phyloP scores from a whole-genome alignment of 495 filamentous ascomycete species.

The Lasiosphaeria ovina region DNA sequence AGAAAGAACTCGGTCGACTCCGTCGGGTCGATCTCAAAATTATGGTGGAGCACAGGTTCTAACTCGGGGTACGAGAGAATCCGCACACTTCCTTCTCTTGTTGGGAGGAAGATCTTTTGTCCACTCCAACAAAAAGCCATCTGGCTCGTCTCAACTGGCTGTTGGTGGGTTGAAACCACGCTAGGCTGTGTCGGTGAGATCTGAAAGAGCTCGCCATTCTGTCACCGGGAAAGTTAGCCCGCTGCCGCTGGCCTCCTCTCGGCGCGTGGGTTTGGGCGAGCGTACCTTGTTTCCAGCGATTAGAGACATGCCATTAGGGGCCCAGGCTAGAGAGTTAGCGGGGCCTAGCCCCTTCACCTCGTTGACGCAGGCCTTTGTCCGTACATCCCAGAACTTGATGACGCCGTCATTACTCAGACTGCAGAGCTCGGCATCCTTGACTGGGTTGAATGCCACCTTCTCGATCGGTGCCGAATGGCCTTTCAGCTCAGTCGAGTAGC shows the following conservation, averaged over 20 bases:
- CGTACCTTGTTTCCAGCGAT: slow-evolving; percentile 81
- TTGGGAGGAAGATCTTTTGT: slow-evolving; percentile 73
- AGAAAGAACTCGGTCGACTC: slow-evolving; percentile 56
- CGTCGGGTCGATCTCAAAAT: slow-evolving; percentile 35
- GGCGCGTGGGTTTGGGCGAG: neutral
- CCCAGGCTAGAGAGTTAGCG: slow-evolving; percentile 82
- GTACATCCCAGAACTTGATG: slow-evolving; percentile 90
- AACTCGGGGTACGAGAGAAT: slow-evolving; percentile 72
- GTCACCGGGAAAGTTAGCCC: neutral
- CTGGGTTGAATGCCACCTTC: slow-evolving; percentile 85
- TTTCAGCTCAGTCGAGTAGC: slow-evolving; percentile 81
- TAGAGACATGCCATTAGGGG: slow-evolving; percentile 77
- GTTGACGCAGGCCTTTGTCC: slow-evolving; percentile 73
- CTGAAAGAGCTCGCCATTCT: slow-evolving; percentile 71
- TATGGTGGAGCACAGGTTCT: slow-evolving; percentile 43
- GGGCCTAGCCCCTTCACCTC: slow-evolving; percentile 78
- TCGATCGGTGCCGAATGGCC: slow-evolving; percentile 77
- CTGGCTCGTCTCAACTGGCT: slow-evolving; percentile 75
- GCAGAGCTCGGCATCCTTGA: slow-evolving; percentile 82
- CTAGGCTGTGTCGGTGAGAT: slow-evolving; percentile 55
- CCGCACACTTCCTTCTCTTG: slow-evolving; percentile 75
- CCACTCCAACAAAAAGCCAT: slow-evolving; percentile 78
- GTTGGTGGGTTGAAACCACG: slow-evolving; percentile 61
- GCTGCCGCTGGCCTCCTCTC: no score
- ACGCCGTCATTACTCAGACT: slow-evolving; percentile 83